A percentile compares a stretch with the other conserved stretches of the same genome.
Evolutionary conservation across 345 rosid species (phyloP).

Genomic region (Ceriops decandra): DNA sequence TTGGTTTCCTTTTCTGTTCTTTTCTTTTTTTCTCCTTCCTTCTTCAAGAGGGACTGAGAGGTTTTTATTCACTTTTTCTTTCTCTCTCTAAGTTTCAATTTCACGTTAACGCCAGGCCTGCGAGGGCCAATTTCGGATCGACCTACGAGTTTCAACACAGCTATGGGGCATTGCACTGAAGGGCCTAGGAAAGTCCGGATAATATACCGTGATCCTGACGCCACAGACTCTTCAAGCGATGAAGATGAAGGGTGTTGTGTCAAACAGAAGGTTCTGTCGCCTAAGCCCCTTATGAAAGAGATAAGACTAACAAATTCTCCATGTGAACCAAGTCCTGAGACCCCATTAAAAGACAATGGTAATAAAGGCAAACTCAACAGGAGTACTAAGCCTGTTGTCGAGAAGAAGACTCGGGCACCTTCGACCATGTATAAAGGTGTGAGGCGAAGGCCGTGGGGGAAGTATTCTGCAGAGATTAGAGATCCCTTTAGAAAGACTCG

Average conservation of each 20-base stretch:
- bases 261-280: neutral
- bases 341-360: neutral
- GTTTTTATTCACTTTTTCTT: neutral
- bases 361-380: neutral
- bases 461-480: slow-evolving; percentile 46
- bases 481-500: slow-evolving; percentile 42
- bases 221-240: slow-evolving; percentile 47
- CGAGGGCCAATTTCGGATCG: slow-evolving; percentile 20
- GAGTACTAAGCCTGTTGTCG: neutral
- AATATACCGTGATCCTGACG: slow-evolving; percentile 40
- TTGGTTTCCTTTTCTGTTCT: neutral
- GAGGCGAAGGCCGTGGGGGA: slow-evolving; percentile 50
- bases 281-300: slow-evolving; percentile 30
- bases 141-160: slow-evolving; percentile 1
- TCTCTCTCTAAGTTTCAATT: neutral
- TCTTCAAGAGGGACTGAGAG: neutral
- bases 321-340: neutral
- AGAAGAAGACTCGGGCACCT: slow-evolving; percentile 6
- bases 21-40: neutral
- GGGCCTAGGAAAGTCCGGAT: slow-evolving; percentile 34
- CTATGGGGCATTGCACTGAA: slow-evolving; percentile 2
- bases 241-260: slow-evolving; percentile 21
- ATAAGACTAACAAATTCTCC: slow-evolving; percentile 13
- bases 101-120: slow-evolving; percentile 24
- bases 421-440: slow-evolving; percentile 39